phyloP scores from a whole-genome alignment of 2,329 filamentous ascomycete species.

The Endothia cerciana region DNA sequence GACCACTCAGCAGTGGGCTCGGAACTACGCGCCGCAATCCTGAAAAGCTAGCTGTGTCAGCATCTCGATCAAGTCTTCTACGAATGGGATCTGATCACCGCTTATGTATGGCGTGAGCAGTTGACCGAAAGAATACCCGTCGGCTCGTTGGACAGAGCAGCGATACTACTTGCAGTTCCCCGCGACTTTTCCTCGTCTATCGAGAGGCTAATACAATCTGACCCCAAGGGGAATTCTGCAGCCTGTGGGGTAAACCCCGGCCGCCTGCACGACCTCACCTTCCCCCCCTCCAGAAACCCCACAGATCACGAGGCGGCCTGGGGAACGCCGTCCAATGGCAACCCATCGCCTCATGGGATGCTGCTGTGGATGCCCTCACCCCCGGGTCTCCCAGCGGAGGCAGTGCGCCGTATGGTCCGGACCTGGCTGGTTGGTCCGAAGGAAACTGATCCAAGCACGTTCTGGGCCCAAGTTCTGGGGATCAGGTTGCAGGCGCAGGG shows the following conservation, averaged over 20 bases:
- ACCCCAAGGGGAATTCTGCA: conserved; percentile 11
- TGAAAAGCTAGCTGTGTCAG: background rate
- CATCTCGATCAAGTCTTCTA: background rate
- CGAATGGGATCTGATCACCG: background rate
- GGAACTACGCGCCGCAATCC: conserved; percentile 24
- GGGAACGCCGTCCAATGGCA: conserved; percentile 8
- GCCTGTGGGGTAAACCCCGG: conserved; percentile 15
- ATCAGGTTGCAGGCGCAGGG: conserved; percentile 3
- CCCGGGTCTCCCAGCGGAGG: conserved; percentile 7
- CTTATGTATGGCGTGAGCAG: conserved; percentile 11
- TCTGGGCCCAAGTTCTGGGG: background rate
- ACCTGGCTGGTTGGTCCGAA: conserved; percentile 3
- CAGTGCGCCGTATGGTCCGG: background rate
- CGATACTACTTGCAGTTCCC: conserved; percentile 8
- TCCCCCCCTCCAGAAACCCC: conserved; percentile 5
- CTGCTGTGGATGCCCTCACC: conserved; percentile 2
- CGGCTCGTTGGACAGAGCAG: conserved; percentile 15
- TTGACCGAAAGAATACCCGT: conserved; percentile 10
- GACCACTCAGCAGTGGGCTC: background rate
- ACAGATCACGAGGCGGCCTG: conserved; percentile 9
- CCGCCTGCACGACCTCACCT: background rate
- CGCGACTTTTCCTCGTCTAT: conserved; percentile 19
- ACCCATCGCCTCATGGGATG: background rate
- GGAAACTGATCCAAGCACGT: background rate
- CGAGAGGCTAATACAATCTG: conserved; percentile 15